Conservation (phyloP, 2,329 filamentous ascomycete species). For the Pseudogymnoascus sp. region DNA sequence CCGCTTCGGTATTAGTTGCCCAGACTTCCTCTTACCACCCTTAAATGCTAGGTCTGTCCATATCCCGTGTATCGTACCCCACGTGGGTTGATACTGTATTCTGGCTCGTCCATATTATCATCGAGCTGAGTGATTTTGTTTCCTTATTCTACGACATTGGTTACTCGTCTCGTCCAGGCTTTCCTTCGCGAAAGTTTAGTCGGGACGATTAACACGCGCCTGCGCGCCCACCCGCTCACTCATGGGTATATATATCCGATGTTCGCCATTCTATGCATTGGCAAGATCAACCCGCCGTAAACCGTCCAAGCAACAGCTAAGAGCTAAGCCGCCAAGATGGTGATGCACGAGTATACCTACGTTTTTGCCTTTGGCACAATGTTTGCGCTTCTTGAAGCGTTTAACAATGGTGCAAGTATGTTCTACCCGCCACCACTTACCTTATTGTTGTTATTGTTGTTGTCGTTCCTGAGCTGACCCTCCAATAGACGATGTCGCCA, state of each 20-base stretch:
- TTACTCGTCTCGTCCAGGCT: not conserved
- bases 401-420: constrained; percentile 45
- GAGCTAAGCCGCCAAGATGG: constrained; percentile 15
- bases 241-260: not conserved
- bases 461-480: not conserved
- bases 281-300: not conserved
- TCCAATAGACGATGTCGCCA: constrained; percentile 66
- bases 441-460: not conserved
- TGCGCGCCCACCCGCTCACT: not conserved
- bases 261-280: not conserved
- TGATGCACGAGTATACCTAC: constrained; percentile 44
- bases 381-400: constrained; percentile 51
- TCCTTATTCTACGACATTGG: not conserved
- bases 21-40: not conserved
- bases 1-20: not conserved
- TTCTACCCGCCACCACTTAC: not conserved
- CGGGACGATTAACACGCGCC: not conserved
- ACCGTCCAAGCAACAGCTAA: not conserved
- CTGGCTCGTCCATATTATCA: not conserved
- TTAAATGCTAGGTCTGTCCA: not conserved
- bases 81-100: not conserved
- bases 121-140: not conserved
- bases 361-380: constrained; percentile 48
- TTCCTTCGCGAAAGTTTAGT: not conserved
- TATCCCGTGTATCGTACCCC: not conserved